Conservation (phyloP, 805 yeast species). For the Schwanniomyces yamadae region DNA sequence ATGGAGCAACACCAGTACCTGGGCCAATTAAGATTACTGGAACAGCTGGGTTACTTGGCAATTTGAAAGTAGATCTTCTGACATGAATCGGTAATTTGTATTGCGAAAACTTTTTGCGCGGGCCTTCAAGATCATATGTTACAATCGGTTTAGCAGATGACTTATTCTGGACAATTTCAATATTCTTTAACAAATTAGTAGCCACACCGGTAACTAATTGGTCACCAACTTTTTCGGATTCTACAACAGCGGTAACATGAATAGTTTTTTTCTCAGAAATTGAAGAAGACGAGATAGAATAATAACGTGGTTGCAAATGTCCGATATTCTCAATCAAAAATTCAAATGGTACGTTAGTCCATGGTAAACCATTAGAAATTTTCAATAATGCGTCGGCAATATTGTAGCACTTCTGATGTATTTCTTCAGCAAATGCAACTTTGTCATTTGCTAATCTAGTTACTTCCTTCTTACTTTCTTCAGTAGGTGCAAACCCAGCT, state of each 20-base stretch:
- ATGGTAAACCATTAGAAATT: slow-evolving; percentile 62
- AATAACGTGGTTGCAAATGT: slow-evolving; percentile 89
- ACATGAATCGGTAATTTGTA: slow-evolving; percentile 84
- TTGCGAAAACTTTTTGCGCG: slow-evolving; percentile 56
- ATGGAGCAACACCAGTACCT: slow-evolving; percentile 98
- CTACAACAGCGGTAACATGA: slow-evolving; percentile 91
- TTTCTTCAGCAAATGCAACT: slow-evolving; percentile 60
- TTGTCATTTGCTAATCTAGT: slow-evolving; percentile 65
- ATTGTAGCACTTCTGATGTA: slow-evolving; percentile 62
- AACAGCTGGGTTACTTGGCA: slow-evolving; percentile 78
- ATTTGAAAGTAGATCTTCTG: slow-evolving; percentile 90
- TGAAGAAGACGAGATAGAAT: slow-evolving; percentile 92
- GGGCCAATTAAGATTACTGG: slow-evolving; percentile 96
- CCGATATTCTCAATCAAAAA: slow-evolving; percentile 80
- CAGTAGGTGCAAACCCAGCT: slow-evolving; percentile 79
- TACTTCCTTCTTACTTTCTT: slow-evolving; percentile 49
- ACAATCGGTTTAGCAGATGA: slow-evolving; percentile 43
- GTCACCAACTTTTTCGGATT: slow-evolving; percentile 45
- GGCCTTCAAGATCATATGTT: slow-evolving; percentile 78
- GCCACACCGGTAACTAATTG: slow-evolving; percentile 76
- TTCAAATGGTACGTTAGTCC: slow-evolving; percentile 80
- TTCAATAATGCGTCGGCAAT: slow-evolving; percentile 69
- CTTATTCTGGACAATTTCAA: slow-evolving; percentile 57
- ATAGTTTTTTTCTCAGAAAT: slow-evolving; percentile 69
- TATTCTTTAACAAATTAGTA: slow-evolving; percentile 79